Evolutionary conservation across 1,284 basidiomycete species (phyloP).

Genomic region (Moesziomyces globuligerus): DNA sequence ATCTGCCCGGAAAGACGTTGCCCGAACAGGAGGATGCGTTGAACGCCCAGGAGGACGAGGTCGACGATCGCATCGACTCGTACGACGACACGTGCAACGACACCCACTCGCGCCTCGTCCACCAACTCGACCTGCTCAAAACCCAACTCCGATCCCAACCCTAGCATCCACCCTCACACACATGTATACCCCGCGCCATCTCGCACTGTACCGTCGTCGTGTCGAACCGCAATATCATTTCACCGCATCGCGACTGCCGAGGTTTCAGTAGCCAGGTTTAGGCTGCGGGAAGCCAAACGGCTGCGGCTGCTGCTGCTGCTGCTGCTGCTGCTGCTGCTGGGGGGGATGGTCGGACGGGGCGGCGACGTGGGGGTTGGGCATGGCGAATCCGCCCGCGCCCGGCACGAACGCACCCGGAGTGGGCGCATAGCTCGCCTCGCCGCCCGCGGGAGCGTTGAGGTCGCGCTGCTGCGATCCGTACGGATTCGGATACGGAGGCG

Average conservation of each 20-base stretch:
- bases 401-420: constrained; percentile 14
- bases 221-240: too few species aligned
- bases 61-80: constrained; percentile 35
- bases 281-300: constrained; percentile 29
- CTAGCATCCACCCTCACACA: background rate
- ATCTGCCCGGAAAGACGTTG: constrained; percentile 24
- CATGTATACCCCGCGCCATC: too few species aligned
- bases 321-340: constrained; percentile 1
- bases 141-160: background rate
- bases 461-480: constrained; percentile 21
- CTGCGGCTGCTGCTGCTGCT: constrained; percentile 11
- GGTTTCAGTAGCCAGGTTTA: constrained; percentile 2
- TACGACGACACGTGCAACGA: constrained; percentile 24
- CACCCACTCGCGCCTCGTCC: background rate
- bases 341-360: background rate
- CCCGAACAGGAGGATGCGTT: constrained; percentile 37
- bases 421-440: constrained; percentile 7
- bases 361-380: constrained; percentile 31
- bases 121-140: constrained; percentile 16
- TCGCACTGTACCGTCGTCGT: too few species aligned
- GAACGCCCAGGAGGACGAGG: constrained; percentile 39
- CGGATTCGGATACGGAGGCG: constrained; percentile 30
- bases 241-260: constrained; percentile 16
- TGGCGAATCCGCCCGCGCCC: constrained; percentile 40
- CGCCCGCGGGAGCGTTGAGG: background rate